Percentiles rank a stretch among this genome's conserved stretches.
Conservation (phyloP, 768 basidiomycete species). For the Suillus sp. region DNA sequence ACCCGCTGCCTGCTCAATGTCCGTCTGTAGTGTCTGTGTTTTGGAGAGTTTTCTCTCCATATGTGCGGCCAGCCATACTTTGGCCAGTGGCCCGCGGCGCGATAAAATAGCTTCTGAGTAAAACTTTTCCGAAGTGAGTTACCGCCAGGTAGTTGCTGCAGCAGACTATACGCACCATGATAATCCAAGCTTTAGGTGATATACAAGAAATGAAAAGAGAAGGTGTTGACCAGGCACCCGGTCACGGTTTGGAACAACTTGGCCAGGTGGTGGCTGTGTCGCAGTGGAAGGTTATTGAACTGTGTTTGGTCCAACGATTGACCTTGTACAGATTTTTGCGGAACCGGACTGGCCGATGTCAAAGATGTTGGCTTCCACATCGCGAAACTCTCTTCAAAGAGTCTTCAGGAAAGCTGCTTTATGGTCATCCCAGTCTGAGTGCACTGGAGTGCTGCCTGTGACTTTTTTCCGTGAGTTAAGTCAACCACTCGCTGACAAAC, state of each 20-base stretch:
- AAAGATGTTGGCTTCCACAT: conserved; percentile 27
- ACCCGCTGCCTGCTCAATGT: conserved; percentile 94
- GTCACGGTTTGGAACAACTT: conserved; percentile 12
- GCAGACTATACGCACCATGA: conserved; percentile 25
- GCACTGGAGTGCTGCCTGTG: background rate
- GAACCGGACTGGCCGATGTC: background rate
- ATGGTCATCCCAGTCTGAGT: conserved; percentile 3
- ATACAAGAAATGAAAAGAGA: conserved; percentile 20
- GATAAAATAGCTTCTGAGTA: conserved; percentile 94
- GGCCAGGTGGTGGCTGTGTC: conserved; percentile 28
- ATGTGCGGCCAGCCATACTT: conserved; percentile 99
- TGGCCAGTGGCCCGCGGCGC: conserved; percentile 90
- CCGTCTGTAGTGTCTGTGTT: conserved; percentile 89
- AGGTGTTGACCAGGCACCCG: conserved; percentile 8
- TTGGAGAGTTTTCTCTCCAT: conserved; percentile 98
- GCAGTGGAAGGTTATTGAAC: conserved; percentile 11
- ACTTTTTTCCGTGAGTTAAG: conserved; percentile 8
- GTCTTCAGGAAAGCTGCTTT: background rate
- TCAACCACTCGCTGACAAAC: background rate
- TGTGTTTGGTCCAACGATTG: conserved; percentile 16
- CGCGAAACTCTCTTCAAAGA: conserved; percentile 24
- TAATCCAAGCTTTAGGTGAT: conserved; percentile 23
- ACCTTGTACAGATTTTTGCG: conserved; percentile 13
- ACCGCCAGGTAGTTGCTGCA: background rate
- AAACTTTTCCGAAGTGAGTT: conserved; percentile 50